Conservation (phyloP, 371 early-diverging fungal species). For the Mucor piriformis region DNA sequence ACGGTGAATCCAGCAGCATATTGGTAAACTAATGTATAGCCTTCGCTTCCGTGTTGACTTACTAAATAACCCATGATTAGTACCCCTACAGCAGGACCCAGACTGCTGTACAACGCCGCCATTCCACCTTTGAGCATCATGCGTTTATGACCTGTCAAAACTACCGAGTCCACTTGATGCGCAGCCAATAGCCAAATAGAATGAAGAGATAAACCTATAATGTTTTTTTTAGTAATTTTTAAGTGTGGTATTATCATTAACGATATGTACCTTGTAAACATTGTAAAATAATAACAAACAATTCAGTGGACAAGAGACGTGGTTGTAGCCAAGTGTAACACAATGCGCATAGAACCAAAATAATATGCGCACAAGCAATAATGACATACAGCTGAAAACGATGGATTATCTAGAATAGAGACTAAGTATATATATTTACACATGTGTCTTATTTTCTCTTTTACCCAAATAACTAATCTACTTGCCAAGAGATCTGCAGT, state of each 20-base stretch:
- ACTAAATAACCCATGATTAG: conserved; percentile 29
- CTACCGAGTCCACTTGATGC: conserved; percentile 26
- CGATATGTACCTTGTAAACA: conserved; percentile 27
- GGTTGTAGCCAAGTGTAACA: conserved; percentile 32
- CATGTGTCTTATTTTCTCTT: neutral
- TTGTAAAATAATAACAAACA: conserved; percentile 27
- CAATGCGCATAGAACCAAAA: conserved; percentile 24
- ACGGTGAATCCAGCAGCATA: conserved; percentile 25
- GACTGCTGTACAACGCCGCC: conserved; percentile 32
- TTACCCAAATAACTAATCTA: conserved; percentile 5
- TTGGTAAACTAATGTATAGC: conserved; percentile 29
- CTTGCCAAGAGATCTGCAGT: conserved; percentile 17
- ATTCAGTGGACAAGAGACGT: conserved; percentile 7
- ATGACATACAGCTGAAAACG: conserved; percentile 6
- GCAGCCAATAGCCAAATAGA: conserved; percentile 36
- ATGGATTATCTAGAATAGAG: conserved; percentile 19
- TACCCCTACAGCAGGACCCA: conserved; percentile 41
- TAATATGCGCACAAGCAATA: conserved; percentile 16
- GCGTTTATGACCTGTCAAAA: conserved; percentile 32
- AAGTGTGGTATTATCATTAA: neutral
- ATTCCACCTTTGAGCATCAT: conserved; percentile 31
- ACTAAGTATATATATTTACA: neutral
- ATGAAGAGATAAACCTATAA: conserved; percentile 27
- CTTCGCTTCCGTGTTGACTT: conserved; percentile 1
- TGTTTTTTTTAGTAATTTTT: neutral